Base-by-base conservation (phyloP, 2,329 filamentous ascomycete genomes). In the Zasmidium angulare region DNA sequence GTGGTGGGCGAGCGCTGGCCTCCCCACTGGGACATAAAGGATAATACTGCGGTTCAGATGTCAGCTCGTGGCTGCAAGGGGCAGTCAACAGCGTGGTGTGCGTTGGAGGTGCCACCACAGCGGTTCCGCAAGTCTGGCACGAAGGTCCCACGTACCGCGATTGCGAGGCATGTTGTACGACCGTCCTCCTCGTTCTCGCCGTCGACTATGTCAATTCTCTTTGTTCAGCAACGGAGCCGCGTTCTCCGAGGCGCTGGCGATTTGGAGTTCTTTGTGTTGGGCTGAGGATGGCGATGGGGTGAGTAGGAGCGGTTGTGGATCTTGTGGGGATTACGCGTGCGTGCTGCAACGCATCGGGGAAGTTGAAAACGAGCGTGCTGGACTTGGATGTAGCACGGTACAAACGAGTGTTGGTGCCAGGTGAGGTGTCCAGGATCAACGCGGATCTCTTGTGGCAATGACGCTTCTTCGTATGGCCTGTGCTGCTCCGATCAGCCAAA, bases 1-100 rank as follows among this genome's bases (percentile, higher is more conserved):
- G 55, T 55, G 22, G 57, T 61, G 48, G 72, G 69, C 55, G 74
- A 71, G 68, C 74, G 72, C 66, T 69, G 61, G 71, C 76, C 68
- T 70, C 88, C 89, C 80, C 90, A 87, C 77, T 88, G 86, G 75
- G 89, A 91, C 84, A 96, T 93, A 78, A 96, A 96, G 69, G 91
- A 96, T 69, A 92, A 82, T 58, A 96, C 91, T 96, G 76, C 24
- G 23, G 54, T 49, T 49, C 48, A 50, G n/a, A 50, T 50, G 48
- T 50, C 48, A 50, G 48, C n/a, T 17, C 14, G 36, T 9, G 7
- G n/a, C 48, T 50, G 48, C 48, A 50, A 50, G 48, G 48, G 48
- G 17, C 12, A 26, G 48, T 21, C 10, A 11, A 19, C 17, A 22
- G 48, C 22, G 23, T 24, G 22, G 48, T 21, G 17, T 48, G 46